Evolutionary conservation across 331 rosid genomes (phyloP).

Genomic region (Telfairia occidentalis): DNA sequence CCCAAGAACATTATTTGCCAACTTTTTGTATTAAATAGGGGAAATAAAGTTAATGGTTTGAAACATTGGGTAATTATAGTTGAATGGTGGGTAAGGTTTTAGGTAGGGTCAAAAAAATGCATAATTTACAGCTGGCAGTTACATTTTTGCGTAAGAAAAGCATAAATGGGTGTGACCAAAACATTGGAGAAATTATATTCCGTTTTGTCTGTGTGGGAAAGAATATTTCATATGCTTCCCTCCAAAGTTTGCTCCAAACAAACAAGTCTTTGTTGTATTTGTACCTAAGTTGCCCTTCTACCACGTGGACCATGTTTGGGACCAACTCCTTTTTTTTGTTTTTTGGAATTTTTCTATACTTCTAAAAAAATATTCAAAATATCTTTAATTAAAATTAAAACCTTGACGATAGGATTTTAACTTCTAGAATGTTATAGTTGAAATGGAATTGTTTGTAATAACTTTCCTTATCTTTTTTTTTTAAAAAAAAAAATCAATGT

Average conservation of each 20-base stretch:
- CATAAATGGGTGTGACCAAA: neutral
- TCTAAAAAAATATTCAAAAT: no score
- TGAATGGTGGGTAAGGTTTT: neutral
- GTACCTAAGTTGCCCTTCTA: neutral
- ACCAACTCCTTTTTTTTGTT: neutral
- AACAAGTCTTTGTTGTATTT: neutral
- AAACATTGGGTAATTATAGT: neutral
- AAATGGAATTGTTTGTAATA: no score
- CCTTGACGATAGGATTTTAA: no score
- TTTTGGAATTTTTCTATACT: neutral
- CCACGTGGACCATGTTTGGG: neutral
- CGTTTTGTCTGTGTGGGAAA: neutral
- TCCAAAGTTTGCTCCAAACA: conserved; percentile 4
- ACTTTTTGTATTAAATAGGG: neutral
- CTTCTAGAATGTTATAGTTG: no score
- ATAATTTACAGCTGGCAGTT: neutral
- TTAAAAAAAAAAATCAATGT: no score
- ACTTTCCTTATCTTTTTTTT: no score
- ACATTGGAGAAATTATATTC: neutral
- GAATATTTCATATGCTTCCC: conserved; percentile 3
- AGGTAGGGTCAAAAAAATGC: neutral
- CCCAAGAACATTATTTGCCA: no score
- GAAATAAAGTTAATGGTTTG: neutral
- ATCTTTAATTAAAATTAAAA: no score
- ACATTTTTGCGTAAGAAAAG: neutral